These are phyloP conservation scores for Pisolithus sp. DNA, from an alignment of 768 basidiomycete genomes.

Conservation along the genomic window DNA sequence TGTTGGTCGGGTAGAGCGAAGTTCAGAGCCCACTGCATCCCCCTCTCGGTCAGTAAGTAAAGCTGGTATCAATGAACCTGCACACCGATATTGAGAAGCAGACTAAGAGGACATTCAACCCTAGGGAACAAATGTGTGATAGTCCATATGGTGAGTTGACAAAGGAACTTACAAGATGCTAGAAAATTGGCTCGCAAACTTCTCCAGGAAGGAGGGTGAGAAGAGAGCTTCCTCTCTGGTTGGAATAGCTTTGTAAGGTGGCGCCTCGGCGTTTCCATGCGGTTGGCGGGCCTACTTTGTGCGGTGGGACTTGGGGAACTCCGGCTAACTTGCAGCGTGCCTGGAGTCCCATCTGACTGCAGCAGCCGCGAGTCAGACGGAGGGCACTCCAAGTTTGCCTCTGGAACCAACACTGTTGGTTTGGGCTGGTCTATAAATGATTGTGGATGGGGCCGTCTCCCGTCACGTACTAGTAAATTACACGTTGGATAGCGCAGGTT, in stretches of 20 bases:
- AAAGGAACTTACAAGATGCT: conserved; percentile 49
- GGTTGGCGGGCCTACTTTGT: background rate
- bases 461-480: background rate
- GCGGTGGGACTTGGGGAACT: conserved; percentile 2
- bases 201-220: conserved; percentile 37
- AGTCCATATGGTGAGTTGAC: background rate
- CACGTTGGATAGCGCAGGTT: background rate
- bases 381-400: background rate
- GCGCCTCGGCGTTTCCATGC: too few relatives aligned
- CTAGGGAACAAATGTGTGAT: conserved; percentile 27
- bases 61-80: background rate
- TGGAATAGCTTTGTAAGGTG: conserved; percentile 24
- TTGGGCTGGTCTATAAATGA: background rate
- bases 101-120: conserved; percentile 63
- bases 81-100: conserved; percentile 67
- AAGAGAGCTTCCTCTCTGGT: conserved; percentile 33
- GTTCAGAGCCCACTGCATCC: conserved; percentile 64
- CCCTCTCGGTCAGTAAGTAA: background rate
- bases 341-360: background rate
- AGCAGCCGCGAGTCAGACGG: background rate
- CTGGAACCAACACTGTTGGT: background rate
- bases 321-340: conserved; percentile 6
- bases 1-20: conserved; percentile 47
- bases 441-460: background rate
- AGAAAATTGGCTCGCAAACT: conserved; percentile 49